Evolutionary conservation across 805 yeast species (phyloP).

Genomic region (Scheffersomyces ergatensis): DNA sequence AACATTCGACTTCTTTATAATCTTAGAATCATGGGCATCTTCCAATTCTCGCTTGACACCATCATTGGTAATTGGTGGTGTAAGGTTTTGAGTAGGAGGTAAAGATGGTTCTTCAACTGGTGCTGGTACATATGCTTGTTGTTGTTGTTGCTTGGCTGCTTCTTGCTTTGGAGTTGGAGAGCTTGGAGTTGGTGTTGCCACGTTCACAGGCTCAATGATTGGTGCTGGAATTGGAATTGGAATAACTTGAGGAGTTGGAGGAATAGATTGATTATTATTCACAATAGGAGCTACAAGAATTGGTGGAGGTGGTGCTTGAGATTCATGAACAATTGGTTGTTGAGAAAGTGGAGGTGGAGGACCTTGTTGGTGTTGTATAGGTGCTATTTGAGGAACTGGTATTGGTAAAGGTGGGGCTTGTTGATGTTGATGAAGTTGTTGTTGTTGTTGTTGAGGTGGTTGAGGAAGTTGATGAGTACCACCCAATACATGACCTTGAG

Average conservation of each 20-base stretch:
- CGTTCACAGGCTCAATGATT: constrained; percentile 1
- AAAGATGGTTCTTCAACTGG: constrained; percentile 4
- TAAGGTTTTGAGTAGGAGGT: constrained; percentile 5
- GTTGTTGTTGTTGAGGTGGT: constrained; percentile 7
- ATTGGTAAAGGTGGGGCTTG: constrained; percentile 7
- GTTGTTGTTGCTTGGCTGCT: constrained; percentile 4
- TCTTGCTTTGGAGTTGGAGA: constrained; percentile 5
- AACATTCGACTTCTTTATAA: constrained; percentile 21
- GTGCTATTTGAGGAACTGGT: constrained; percentile 4
- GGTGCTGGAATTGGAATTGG: background rate
- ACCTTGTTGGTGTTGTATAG: constrained; percentile 9
- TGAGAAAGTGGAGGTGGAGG: constrained; percentile 12
- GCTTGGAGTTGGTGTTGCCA: background rate
- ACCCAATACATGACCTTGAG: constrained; percentile 1
- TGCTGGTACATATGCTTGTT: constrained; percentile 5
- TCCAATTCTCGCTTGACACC: constrained; percentile 36
- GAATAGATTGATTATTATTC: background rate
- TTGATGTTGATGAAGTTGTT: constrained; percentile 12
- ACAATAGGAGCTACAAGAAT: constrained; percentile 8
- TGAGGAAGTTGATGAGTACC: constrained; percentile 3
- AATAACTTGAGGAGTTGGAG: background rate
- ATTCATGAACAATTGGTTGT: constrained; percentile 8
- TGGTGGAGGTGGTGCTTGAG: constrained; percentile 11
- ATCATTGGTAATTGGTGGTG: background rate
- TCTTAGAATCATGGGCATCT: constrained; percentile 30